phyloP scores from a whole-genome alignment of 345 rosid species.

The Heritiera fomes region DNA sequence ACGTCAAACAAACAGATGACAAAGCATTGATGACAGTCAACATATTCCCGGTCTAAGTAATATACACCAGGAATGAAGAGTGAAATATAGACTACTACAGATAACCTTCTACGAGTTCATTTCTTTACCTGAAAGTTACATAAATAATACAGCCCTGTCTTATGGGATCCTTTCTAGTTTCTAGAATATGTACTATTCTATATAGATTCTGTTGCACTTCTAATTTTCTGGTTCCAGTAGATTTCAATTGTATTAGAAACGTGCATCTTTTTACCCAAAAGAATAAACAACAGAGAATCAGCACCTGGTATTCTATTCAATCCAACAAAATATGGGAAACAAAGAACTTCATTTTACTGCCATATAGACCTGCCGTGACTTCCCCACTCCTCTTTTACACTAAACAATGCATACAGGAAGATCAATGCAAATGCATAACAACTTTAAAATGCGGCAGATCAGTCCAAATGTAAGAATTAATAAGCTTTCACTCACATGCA shows the following conservation, averaged over 20 bases:
- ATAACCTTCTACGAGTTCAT: not conserved
- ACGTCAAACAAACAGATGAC: not conserved
- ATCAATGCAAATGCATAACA: not conserved
- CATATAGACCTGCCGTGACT: not conserved
- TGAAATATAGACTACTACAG: not conserved
- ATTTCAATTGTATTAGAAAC: not conserved
- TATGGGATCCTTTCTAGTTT: not conserved
- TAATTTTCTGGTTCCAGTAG: not conserved
- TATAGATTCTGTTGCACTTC: not conserved
- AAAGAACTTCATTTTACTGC: not conserved
- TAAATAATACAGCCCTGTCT: not conserved
- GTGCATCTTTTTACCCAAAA: not conserved
- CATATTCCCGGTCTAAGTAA: not conserved
- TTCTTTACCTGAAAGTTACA: constrained; percentile 4
- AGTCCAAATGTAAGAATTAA: not conserved
- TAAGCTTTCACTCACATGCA: not conserved
- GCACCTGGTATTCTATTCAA: not conserved
- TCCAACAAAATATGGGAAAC: not conserved
- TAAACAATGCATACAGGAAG: not conserved
- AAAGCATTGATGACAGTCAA: not conserved
- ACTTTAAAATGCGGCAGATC: not conserved
- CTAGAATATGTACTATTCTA: not conserved
- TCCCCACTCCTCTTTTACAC: constrained; percentile 2
- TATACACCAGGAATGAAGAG: not conserved
- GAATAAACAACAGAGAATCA: not conserved